Evolutionary conservation across 108 stramenopile species (phyloP), one percentile per base, ranked within the genome.

Genomic region (Cyclotella kingstonii): DNA sequence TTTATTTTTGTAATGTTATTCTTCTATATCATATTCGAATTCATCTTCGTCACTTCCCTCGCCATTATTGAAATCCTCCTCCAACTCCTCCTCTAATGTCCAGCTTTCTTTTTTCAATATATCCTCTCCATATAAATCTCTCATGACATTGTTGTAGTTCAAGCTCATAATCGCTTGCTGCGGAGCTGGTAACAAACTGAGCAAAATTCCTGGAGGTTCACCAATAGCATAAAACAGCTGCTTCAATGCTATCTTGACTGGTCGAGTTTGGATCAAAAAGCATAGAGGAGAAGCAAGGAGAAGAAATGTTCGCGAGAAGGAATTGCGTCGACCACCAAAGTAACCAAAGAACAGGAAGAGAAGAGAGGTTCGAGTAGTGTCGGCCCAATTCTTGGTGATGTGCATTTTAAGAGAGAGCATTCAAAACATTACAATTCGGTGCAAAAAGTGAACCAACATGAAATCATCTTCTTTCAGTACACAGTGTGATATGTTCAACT

Each of bases 281-380:
- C 84, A 87, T 18, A 83, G 30, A 1, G 91, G 91, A 18, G 88
- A 86, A 4, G 79, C 73, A 44, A 85, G 65, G 21, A 89, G 58
- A 47, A 93, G 25, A 27, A 89, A 68, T 8, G 64, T 49, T 8
- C 84, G 65, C 38, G 80, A 84, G 22, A 85, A 54, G 49, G 73
- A 69, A 45, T 81, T 81, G n/a, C 81, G n/a, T n/a, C n/a, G 81
- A 0, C 87, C 88, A 18, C 91, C 91, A 60, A 93, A 89, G 43
- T 77, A 84, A 6, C 91, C 91, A 51, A 89, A 86, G 69, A 93
- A 87, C 42, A 93, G 70, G 58, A 89, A 87, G 28, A 93, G 73
- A 18, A 87, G 60, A 48, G 74, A 85, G 68, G 77, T 86, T 6
- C 86, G 84, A 18, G 85, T 81, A 8, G 91, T 85, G 31, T 87